Evolutionary conservation across 176 grass and related monocot genomes (phyloP), one percentile per base, ranked within the genome.

Genomic region (Triticum timopheevii): DNA sequence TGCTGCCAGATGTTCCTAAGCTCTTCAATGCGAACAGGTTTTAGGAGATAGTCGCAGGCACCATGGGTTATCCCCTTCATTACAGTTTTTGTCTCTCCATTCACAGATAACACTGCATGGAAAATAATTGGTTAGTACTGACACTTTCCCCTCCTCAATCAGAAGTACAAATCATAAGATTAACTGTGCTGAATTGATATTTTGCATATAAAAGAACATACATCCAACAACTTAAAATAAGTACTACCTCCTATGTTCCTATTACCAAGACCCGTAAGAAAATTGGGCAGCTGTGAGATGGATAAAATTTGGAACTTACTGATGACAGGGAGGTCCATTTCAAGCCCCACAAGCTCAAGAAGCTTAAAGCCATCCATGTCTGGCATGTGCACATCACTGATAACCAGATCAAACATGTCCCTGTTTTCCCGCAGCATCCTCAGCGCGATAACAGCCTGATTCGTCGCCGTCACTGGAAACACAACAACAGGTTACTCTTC

Each of bases 31-130:
- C 97, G 90, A 86, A 99, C 97, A 61, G 97, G 92, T 79, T 99
- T 96, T 27, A 99, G 78, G 72, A 99, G 94, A 86, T 99, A 99
- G 69, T 99, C 94, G 39, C 94, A 99, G 1, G 97, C 97, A 42
- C 97, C 97, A 85, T 99, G 97, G 28, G 97, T 96, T 86, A 99
- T 96, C 78, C 97, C 94, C 80, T 99, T 99, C 97, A 99, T 96
- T 47, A 99, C 97, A 77, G 90, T 93, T 87, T 96, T 96, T 35
- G 94, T 99, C 31, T 96, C 97, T 61, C 94, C 94, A 88, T 96
- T 99, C 13, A 83, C 94, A 22, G 97, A 99, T 64, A 96, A 31
- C 92, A 99, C 97, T 99, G 85, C 77, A 94, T 30, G 66, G 40
- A 80, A 83, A 90, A 88, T 74, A 68, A 78, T 78, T 49, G 1